phyloP scores from a whole-genome alignment of 352 stramenopile genomes.

The Phytophthora tubulina region DNA sequence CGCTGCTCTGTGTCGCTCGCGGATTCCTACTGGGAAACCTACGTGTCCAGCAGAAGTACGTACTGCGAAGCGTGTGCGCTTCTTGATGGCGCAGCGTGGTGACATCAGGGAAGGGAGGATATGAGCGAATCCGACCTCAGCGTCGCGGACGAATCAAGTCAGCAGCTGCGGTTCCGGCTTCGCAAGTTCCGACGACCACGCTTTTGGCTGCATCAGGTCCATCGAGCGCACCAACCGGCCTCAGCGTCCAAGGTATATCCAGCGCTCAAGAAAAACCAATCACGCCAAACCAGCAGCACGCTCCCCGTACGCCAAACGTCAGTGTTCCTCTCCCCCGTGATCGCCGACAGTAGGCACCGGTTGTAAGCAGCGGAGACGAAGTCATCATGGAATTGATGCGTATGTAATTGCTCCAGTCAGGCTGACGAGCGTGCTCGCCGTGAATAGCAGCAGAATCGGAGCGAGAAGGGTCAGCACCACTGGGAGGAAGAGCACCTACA shows the following conservation, averaged over 20 bases:
- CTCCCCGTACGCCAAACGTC: no score
- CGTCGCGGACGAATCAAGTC: neutral
- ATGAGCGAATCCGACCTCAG: neutral
- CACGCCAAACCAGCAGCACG: no score
- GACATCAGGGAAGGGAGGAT: conserved; percentile 5
- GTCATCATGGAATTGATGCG: conserved; percentile 8
- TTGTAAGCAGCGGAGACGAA: neutral
- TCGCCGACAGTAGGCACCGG: no score
- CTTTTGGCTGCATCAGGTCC: no score
- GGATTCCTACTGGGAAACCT: neutral
- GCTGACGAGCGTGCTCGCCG: neutral
- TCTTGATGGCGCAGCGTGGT: conserved; percentile 4
- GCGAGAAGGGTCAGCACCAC: neutral
- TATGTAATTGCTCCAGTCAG: conserved; percentile 12
- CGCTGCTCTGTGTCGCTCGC: neutral
- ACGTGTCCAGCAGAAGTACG: neutral
- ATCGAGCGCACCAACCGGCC: no score
- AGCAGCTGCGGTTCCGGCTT: neutral
- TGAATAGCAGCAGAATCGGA: neutral
- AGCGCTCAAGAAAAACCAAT: no score
- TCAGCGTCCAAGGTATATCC: no score
- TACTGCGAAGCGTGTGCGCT: conserved; percentile 1
- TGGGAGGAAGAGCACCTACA: no score
- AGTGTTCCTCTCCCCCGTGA: no score
- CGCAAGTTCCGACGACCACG: no score